Percentiles rank a stretch among this genome's conserved stretches.
Conservation (phyloP, 345 rosid genomes). For the Rhodamnia argentea region DNA sequence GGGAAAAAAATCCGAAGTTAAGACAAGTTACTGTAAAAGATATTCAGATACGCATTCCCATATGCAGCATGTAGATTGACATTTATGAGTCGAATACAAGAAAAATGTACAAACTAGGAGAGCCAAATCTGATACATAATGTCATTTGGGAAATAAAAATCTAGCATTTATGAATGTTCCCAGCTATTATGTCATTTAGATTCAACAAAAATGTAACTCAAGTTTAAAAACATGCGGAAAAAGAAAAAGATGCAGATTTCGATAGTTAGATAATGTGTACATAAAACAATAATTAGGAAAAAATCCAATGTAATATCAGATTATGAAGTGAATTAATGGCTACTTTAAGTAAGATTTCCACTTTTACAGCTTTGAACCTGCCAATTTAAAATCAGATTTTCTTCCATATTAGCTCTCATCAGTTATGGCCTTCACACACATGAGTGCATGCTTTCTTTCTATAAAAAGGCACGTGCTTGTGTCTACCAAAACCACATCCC, state of each 20-base stretch:
- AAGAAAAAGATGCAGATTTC: not conserved
- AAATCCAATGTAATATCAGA: not conserved
- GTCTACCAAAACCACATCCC: not conserved
- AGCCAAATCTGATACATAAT: not conserved
- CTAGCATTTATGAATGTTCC: not conserved
- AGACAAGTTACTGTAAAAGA: not conserved
- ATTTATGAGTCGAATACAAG: not conserved
- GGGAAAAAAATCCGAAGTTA: not conserved
- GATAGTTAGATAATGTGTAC: not conserved
- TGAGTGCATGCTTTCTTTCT: not conserved
- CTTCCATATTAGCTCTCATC: not conserved
- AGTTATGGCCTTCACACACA: not conserved
- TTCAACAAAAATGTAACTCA: too few species aligned
- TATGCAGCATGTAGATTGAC: not conserved
- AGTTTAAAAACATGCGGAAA: too few species aligned
- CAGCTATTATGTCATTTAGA: too few species aligned
- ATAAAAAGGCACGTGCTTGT: not conserved
- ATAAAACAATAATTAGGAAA: not conserved
- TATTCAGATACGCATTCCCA: not conserved
- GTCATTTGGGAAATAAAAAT: not conserved
- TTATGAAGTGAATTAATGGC: not conserved
- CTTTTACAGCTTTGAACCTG: not conserved
- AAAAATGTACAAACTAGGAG: not conserved
- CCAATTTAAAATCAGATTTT: not conserved
- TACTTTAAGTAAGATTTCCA: not conserved